Evolutionary conservation across 2,329 filamentous ascomycete genomes (phyloP), one percentile per base, ranked within the genome.

Genomic region (Byssoonygena ceratinophila): DNA sequence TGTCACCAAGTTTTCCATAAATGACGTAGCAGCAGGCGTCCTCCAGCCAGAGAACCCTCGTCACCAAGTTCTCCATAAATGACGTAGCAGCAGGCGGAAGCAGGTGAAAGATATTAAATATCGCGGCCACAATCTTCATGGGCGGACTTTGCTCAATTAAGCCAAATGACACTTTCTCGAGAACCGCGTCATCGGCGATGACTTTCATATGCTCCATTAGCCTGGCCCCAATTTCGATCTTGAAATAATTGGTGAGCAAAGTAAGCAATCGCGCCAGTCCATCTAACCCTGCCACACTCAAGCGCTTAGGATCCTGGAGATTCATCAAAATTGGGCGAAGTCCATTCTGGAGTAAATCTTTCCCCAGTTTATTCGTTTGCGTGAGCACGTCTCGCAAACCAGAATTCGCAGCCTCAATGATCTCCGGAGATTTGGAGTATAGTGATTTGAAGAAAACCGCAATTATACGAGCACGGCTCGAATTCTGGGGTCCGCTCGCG

Each of bases 371-470:
- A 61, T 86, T 88, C 0, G 87, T 94, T 53, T 92, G 85, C 1
- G 84, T 83, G 4, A 99, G 77, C 7, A 97, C 90, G 22, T 86
- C 85, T 61, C 87, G 89, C 54, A 99, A 69, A 2, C 91, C 91
- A 57, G 87, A 83, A 64, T 96, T 95, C 5, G 94, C 92, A 3
- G 92, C 91, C 54, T 92, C 87, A 50, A 96, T 94, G 1, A 94
- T 94, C 37, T 90, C 87, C 44, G 85, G 83, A 2, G 90, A 94
- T 63, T 94, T 89, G 0, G 88, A 91, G 67, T 98, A 98, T 1
- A 98, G 75, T 34, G 87, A 94, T 64, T 96, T 97, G 78, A 99
- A 99, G 72, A 98, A 98, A 1, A 97, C 89, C 0, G 87, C 83
- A 16, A 98, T 90, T 45, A 97, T 94, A 41, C 81, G 75, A 55